Conservation (phyloP, 1,139 yeast genomes). For the Spathaspora sp. region DNA sequence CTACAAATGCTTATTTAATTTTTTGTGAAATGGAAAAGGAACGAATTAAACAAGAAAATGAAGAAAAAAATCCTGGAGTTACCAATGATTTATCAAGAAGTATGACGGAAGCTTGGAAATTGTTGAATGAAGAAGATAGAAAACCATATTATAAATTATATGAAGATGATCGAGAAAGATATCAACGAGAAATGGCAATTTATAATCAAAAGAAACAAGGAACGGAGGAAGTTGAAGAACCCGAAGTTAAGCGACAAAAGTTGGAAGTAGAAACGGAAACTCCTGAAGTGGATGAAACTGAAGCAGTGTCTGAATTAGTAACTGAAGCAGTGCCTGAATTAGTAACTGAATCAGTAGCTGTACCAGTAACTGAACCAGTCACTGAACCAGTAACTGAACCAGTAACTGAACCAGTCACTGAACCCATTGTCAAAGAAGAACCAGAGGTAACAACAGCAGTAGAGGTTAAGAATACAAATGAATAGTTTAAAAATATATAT, state of each 20-base stretch:
- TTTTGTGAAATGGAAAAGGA: constrained; percentile 89
- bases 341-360: constrained; percentile 5
- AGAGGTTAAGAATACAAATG: constrained; percentile 13
- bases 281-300: constrained; percentile 10
- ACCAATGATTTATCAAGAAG: constrained; percentile 68
- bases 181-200: constrained; percentile 68
- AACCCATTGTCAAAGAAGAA: constrained; percentile 9
- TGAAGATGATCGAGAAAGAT: constrained; percentile 78
- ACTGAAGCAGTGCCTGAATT: constrained; percentile 14
- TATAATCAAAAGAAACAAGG: constrained; percentile 46
- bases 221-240: constrained; percentile 15
- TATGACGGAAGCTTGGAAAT: constrained; percentile 86
- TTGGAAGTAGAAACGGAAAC: constrained; percentile 6
- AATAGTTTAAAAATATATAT: background rate
- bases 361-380: constrained; percentile 2
- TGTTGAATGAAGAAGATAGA: constrained; percentile 64
- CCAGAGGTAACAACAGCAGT: constrained; percentile 12
- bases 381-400: no score
- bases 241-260: constrained; percentile 7
- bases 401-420: background rate
- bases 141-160: constrained; percentile 75
- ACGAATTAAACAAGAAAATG: constrained; percentile 54
- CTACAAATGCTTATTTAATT: constrained; percentile 84
- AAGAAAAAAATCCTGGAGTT: constrained; percentile 43
- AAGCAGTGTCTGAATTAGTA: constrained; percentile 12